A percentile compares a stretch with the other conserved stretches of the same genome.
Conservation (phyloP, 2,329 filamentous ascomycete genomes). For the Neopestalotiopsis clavispora region DNA sequence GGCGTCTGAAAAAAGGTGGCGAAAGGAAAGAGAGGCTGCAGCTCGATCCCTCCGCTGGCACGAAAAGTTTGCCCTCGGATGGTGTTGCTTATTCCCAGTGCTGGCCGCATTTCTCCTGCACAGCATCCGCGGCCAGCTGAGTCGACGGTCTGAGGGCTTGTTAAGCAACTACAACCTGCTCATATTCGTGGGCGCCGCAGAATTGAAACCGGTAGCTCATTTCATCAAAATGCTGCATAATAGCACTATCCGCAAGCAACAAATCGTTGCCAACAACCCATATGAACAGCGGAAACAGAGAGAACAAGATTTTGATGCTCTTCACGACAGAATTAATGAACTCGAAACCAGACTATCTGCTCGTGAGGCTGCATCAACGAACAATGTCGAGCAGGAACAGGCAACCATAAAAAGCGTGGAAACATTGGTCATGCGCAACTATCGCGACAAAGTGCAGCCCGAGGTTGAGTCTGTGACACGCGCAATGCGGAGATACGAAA, state of each 20-base stretch:
- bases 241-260: slow-evolving; percentile 82
- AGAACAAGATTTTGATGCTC: slow-evolving; percentile 53
- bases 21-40: slow-evolving; percentile 42
- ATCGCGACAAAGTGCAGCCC: slow-evolving; percentile 26
- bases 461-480: slow-evolving; percentile 82
- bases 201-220: slow-evolving; percentile 82
- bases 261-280: slow-evolving; percentile 64
- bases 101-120: slow-evolving; percentile 86
- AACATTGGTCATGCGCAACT: slow-evolving; percentile 26
- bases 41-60: slow-evolving; percentile 72
- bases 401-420: slow-evolving; percentile 24
- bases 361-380: slow-evolving; percentile 29
- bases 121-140: slow-evolving; percentile 78
- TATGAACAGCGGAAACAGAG: slow-evolving; percentile 43
- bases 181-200: slow-evolving; percentile 86
- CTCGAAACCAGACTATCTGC: slow-evolving; percentile 65
- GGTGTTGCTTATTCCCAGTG: slow-evolving; percentile 80
- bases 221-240: slow-evolving; percentile 79
- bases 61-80: slow-evolving; percentile 74
- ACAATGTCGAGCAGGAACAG: slow-evolving; percentile 28
- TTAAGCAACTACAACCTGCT: slow-evolving; percentile 93
- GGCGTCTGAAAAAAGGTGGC: slow-evolving; percentile 25
- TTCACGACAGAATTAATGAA: slow-evolving; percentile 70
- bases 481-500: slow-evolving; percentile 89
- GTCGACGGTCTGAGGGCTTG: slow-evolving; percentile 81